Evolutionary conservation across 768 basidiomycete species (phyloP).

Genomic region (Holtermannia corniformis): DNA sequence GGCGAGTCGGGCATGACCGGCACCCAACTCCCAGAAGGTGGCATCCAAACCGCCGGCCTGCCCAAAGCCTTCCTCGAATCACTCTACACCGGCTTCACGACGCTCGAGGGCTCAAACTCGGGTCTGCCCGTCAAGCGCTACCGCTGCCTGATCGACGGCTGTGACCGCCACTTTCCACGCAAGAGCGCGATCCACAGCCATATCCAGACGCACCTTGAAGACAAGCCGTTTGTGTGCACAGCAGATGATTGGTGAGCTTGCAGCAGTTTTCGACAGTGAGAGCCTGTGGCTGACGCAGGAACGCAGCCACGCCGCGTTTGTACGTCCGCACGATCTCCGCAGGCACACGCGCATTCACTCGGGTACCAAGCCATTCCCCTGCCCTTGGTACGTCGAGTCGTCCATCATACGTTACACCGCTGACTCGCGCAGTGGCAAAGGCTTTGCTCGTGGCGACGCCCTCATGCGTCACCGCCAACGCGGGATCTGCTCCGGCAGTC

Average conservation of each 20-base stretch:
- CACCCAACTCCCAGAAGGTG: not conserved
- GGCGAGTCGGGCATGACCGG: not conserved
- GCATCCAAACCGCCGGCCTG: conserved; percentile 9
- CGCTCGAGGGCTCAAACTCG: conserved; percentile 19
- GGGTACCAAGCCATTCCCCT: conserved; percentile 44
- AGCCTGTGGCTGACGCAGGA: not conserved
- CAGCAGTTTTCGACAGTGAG: no score
- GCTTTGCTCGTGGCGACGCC: conserved; percentile 45
- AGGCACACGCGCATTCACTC: conserved; percentile 44
- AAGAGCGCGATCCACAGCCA: conserved; percentile 44
- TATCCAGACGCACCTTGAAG: conserved; percentile 46
- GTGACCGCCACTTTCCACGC: conserved; percentile 32
- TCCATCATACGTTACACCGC: not conserved
- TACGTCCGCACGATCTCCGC: conserved; percentile 44
- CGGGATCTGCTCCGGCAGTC: conserved; percentile 43
- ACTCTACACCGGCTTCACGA: conserved; percentile 35
- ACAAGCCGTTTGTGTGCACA: conserved; percentile 44
- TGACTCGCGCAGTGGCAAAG: conserved; percentile 40
- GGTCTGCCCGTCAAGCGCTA: conserved; percentile 34
- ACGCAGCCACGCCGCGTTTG: conserved; percentile 42
- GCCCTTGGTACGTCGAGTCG: conserved; percentile 41
- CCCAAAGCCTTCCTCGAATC: conserved; percentile 37
- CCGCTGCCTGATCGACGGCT: conserved; percentile 38
- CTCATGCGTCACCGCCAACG: conserved; percentile 44
- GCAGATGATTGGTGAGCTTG: conserved; percentile 43